Percentiles rank a stretch among this genome's conserved stretches.
These are phyloP conservation scores for Coemansia sp. DNA, from an alignment of 192 early-diverging fungal genomes.

Conservation along the genomic window DNA sequence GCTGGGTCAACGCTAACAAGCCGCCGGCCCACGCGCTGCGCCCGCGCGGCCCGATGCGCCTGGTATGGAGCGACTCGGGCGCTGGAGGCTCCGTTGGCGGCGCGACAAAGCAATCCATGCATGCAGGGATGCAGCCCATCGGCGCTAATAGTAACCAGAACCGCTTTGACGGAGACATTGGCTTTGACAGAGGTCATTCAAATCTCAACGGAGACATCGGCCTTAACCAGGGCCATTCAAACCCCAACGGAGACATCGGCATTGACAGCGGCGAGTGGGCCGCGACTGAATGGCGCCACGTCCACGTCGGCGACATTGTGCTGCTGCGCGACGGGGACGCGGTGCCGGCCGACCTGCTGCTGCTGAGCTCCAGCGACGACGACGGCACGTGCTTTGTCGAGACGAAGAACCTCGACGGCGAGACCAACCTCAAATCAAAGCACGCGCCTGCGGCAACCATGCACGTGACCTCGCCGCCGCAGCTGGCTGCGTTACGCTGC, in stretches of 20 bases:
- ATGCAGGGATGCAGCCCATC: conserved; percentile 1
- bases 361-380: conserved; percentile 80
- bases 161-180: background rate
- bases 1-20: conserved; percentile 68
- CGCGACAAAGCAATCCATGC: background rate
- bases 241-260: too few species aligned
- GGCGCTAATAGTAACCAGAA: background rate
- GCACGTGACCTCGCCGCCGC: conserved; percentile 55
- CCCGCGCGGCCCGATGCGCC: conserved; percentile 42
- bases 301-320: conserved; percentile 89
- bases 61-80: conserved; percentile 48
- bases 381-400: conserved; percentile 91
- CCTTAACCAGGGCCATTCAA: too few species aligned
- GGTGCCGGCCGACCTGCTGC: conserved; percentile 89
- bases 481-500: conserved; percentile 61
- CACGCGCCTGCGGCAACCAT: conserved; percentile 63
- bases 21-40: conserved; percentile 27
- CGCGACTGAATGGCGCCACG: conserved; percentile 72
- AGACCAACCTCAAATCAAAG: conserved; percentile 95
- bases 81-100: conserved; percentile 38
- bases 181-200: too few species aligned
- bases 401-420: conserved; percentile 97
- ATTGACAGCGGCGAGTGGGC: conserved; percentile 55
- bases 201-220: too few species aligned
- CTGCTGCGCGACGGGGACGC: conserved; percentile 77